phyloP scores from a whole-genome alignment of 495 filamentous ascomycete species.

The Durotheca rogersii region DNA sequence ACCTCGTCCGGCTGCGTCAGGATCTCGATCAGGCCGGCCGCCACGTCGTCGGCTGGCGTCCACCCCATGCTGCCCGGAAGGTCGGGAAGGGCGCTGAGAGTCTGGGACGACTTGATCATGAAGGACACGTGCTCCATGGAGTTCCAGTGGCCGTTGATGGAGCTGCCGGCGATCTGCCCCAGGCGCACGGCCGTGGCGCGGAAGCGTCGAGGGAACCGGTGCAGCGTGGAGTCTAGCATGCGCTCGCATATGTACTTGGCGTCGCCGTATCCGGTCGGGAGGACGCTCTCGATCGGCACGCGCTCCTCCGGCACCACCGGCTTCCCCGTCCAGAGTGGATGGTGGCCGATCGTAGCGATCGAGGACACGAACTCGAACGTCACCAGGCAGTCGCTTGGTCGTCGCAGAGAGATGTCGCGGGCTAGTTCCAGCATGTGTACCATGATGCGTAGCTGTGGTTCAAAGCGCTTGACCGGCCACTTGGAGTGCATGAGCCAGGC shows the following conservation, averaged over 20 bases:
- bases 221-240: conserved; percentile 52
- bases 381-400: conserved; percentile 28
- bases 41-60: conserved; percentile 49
- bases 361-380: conserved; percentile 57
- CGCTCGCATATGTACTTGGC: conserved; percentile 55
- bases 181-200: conserved; percentile 48
- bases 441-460: conserved; percentile 51
- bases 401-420: conserved; percentile 29
- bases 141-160: conserved; percentile 55
- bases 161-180: conserved; percentile 55
- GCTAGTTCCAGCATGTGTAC: conserved; percentile 49
- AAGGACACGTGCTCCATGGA: conserved; percentile 50
- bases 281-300: conserved; percentile 39
- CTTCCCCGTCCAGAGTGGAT: conserved; percentile 33
- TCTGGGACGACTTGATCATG: conserved; percentile 56
- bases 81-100: conserved; percentile 47
- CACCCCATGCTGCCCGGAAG: conserved; percentile 49
- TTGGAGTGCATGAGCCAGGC: conserved; percentile 58
- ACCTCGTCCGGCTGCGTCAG: conserved; percentile 12
- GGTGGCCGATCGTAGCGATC: conserved; percentile 49
- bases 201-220: conserved; percentile 46
- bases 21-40: conserved; percentile 22
- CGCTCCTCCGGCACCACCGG: conserved; percentile 43
- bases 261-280: conserved; percentile 53
- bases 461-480: conserved; percentile 45